These are phyloP conservation scores for Vishniacozyma victoriae DNA, from an alignment of 768 basidiomycete genomes.

Conservation along the genomic window DNA sequence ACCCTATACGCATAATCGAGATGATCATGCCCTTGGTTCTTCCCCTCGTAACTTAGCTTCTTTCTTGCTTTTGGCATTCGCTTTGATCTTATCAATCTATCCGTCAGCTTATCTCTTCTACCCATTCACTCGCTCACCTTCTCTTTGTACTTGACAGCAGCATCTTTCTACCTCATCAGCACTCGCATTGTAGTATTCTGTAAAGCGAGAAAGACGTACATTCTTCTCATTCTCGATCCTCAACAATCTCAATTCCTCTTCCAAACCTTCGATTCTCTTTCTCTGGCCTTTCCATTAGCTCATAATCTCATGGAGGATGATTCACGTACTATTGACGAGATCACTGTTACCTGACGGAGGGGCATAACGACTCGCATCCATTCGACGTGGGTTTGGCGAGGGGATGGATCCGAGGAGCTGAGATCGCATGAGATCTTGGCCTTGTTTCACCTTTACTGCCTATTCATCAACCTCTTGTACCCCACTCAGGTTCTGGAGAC, in stretches of 20 bases:
- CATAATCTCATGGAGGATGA: not conserved
- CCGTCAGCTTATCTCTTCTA: not conserved
- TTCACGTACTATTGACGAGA: not conserved
- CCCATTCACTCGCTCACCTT: constrained; percentile 30
- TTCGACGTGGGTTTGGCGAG: not conserved
- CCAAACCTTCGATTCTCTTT: constrained; percentile 28
- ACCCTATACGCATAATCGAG: too few species aligned
- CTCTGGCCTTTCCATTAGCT: constrained; percentile 1
- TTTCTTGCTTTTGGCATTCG: constrained; percentile 30
- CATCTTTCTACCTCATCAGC: constrained; percentile 10
- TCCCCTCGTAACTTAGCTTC: constrained; percentile 37
- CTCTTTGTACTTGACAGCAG: constrained; percentile 33
- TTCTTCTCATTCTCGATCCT: constrained; percentile 38
- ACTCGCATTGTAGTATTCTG: not conserved
- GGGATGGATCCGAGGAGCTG: constrained; percentile 17
- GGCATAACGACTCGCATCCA: not conserved
- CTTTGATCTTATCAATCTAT: constrained; percentile 35
- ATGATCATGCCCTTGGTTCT: too few species aligned
- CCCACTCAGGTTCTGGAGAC: not conserved
- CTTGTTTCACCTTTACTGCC: constrained; percentile 27
- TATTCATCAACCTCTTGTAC: constrained; percentile 2
- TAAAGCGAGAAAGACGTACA: constrained; percentile 3
- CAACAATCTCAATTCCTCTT: constrained; percentile 30
- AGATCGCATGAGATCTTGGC: constrained; percentile 29
- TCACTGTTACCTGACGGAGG: not conserved